Conservation (phyloP, 176 grass and related monocot species). For the Aegilops bicornis region DNA sequence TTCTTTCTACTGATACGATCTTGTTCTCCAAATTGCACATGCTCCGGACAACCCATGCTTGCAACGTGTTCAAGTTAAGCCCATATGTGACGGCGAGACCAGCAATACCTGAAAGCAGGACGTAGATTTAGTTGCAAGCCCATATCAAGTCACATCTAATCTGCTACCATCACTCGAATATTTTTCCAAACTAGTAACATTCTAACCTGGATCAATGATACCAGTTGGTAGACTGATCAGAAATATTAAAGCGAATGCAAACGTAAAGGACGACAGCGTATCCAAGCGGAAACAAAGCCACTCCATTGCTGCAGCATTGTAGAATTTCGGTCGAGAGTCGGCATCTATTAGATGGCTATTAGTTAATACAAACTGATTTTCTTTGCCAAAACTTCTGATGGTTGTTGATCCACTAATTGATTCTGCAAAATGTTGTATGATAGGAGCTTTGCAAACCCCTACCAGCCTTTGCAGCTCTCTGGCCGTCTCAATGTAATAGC, state of each 20-base stretch:
- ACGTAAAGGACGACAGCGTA: constrained; percentile 68
- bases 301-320: constrained; percentile 60
- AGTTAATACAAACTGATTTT: constrained; percentile 55
- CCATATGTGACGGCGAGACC: constrained; percentile 88
- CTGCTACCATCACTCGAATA: background rate
- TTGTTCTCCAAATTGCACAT: constrained; percentile 78
- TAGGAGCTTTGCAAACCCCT: constrained; percentile 84
- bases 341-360: constrained; percentile 69
- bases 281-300: constrained; percentile 85
- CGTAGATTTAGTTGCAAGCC: background rate
- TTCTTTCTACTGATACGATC: constrained; percentile 89
- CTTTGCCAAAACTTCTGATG: constrained; percentile 84
- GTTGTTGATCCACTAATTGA: constrained; percentile 78
- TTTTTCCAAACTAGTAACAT: background rate
- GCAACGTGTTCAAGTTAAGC: constrained; percentile 79
- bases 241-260: constrained; percentile 77
- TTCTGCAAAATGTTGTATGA: constrained; percentile 89
- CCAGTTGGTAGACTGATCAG: constrained; percentile 58
- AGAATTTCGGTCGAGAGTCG: constrained; percentile 67
- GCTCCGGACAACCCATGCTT: constrained; percentile 71
- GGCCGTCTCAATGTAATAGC: constrained; percentile 76
- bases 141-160: background rate
- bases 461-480: constrained; percentile 69
- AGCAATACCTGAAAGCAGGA: constrained; percentile 59
- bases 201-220: constrained; percentile 83